Conservation (phyloP, 139 green algal species). For the Closterium sp. region DNA sequence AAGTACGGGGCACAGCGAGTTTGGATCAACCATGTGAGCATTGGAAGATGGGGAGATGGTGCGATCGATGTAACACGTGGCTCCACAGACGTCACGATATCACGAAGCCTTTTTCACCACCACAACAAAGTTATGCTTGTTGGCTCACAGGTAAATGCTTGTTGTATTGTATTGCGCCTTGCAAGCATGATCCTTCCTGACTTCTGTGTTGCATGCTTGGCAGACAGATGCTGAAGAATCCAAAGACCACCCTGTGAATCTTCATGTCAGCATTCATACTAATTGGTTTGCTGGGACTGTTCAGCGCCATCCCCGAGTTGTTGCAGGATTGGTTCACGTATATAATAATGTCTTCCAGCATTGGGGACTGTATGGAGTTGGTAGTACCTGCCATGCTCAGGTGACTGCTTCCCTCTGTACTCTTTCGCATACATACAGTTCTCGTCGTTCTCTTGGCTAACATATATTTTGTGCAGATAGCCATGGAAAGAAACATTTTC, state of each 20-base stretch:
- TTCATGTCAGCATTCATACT: not conserved
- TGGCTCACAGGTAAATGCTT: not conserved
- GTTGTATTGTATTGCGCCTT: no score
- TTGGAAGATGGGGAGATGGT: conserved; percentile 9
- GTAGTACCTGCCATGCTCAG: conserved; percentile 15
- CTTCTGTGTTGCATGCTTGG: not conserved
- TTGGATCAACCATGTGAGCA: not conserved
- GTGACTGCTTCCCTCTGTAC: not conserved
- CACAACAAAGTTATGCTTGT: conserved; percentile 11
- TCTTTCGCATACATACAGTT: not conserved
- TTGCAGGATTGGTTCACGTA: conserved; percentile 1
- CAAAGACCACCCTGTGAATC: not conserved
- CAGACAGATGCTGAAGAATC: not conserved
- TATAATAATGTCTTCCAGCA: conserved; percentile 9
- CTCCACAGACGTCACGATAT: not conserved
- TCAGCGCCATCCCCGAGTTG: conserved; percentile 1
- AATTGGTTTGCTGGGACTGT: not conserved
- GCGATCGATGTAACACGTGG: conserved; percentile 2
- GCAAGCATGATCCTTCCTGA: not conserved
- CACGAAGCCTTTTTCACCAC: not conserved
- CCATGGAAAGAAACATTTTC: not conserved
- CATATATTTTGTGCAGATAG: not conserved
- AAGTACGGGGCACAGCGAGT: not conserved
- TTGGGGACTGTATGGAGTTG: not conserved
- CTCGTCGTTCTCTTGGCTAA: not conserved